Evolutionary conservation across 371 early-diverging fungal species (phyloP).

Genomic region (Thermomucor indicae-seudaticae): DNA sequence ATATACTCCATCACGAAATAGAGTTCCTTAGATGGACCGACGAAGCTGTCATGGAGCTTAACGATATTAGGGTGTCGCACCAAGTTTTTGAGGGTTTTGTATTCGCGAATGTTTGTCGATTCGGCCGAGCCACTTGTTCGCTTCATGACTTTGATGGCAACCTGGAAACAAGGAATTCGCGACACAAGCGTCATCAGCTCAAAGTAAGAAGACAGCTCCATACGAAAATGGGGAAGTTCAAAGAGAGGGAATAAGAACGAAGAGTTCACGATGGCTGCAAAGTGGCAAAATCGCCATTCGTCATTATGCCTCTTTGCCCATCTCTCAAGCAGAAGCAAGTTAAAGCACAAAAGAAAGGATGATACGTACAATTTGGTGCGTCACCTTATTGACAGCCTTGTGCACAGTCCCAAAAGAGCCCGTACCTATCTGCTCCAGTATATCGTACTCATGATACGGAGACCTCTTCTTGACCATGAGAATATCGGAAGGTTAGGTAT

Average conservation of each 20-base stretch:
- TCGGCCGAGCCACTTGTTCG: constrained; percentile 84
- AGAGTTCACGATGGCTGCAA: too few relatives aligned
- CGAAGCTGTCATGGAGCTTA: constrained; percentile 76
- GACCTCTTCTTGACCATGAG: constrained; percentile 35
- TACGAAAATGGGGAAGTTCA: too few relatives aligned
- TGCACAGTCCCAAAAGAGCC: constrained; percentile 95
- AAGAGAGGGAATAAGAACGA: too few relatives aligned
- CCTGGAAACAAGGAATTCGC: constrained; percentile 41
- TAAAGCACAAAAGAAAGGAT: too few relatives aligned
- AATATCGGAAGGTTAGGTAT: too few relatives aligned
- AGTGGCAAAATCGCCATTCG: too few relatives aligned
- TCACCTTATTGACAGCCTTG: constrained; percentile 65
- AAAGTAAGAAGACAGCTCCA: too few relatives aligned
- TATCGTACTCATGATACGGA: constrained; percentile 61
- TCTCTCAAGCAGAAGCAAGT: too few relatives aligned
- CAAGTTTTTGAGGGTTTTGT: constrained; percentile 62
- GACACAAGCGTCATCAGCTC: not conserved
- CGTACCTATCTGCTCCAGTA: constrained; percentile 80
- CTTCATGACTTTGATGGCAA: constrained; percentile 96
- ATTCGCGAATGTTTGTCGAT: constrained; percentile 59
- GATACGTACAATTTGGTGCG: constrained; percentile 79
- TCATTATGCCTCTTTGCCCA: too few relatives aligned
- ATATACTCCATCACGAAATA: constrained; percentile 93
- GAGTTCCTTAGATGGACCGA: constrained; percentile 72
- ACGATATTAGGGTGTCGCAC: constrained; percentile 81